phyloP scores from a whole-genome alignment of 345 rosid genomes.

The Syzygium jambos region DNA sequence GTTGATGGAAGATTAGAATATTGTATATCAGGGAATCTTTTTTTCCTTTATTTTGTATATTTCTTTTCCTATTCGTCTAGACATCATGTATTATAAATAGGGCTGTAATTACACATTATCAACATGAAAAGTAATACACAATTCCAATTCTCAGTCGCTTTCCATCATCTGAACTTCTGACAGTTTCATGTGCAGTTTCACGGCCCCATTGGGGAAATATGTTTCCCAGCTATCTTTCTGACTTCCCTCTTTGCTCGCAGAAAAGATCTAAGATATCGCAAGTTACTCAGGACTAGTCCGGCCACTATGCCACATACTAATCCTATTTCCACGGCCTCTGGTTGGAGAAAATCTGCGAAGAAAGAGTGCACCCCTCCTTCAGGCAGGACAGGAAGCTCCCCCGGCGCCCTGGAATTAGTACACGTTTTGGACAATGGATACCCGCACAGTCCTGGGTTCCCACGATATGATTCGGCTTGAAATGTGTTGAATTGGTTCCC shows the following conservation, averaged over 20 bases:
- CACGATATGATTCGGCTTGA: neutral
- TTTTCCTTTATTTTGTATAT: too few species aligned
- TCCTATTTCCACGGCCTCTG: neutral
- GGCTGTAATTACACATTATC: too few species aligned
- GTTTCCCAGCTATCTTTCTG: neutral
- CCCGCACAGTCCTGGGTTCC: neutral
- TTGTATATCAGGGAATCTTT: too few species aligned
- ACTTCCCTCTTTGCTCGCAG: neutral
- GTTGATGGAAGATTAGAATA: too few species aligned
- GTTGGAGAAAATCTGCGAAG: neutral
- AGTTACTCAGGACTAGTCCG: neutral
- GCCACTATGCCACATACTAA: neutral
- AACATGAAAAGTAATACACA: too few species aligned
- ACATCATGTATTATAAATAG: too few species aligned
- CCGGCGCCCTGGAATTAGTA: neutral
- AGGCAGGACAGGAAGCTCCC: neutral
- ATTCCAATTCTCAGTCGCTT: too few species aligned
- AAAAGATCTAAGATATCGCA: neutral
- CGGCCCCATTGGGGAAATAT: neutral
- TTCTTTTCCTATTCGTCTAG: too few species aligned
- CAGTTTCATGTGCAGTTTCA: too few species aligned
- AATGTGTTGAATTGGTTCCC: neutral
- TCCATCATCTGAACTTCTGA: too few species aligned
- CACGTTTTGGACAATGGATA: neutral
- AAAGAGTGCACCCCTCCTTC: neutral